Percentiles rank a stretch among this genome's conserved stretches.
phyloP scores from a whole-genome alignment of 2,329 filamentous ascomycete genomes.

The Trichoderma atrobrunneum region DNA sequence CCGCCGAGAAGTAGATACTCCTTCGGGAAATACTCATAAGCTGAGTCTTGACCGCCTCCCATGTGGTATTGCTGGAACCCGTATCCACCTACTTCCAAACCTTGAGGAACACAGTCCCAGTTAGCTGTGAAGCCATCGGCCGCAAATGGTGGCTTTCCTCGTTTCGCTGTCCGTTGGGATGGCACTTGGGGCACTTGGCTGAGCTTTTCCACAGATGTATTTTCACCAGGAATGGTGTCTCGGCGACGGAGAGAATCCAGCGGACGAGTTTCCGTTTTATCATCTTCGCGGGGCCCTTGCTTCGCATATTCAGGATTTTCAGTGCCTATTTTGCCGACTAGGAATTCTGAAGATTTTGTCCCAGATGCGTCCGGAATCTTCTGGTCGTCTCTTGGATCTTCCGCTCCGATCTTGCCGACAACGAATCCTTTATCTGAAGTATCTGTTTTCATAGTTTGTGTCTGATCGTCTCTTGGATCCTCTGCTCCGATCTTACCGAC shows the following conservation, averaged over 20 bases:
- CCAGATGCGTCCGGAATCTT: neutral
- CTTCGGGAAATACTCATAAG: constrained; percentile 70
- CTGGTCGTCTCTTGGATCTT: neutral
- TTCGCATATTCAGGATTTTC: constrained; percentile 1
- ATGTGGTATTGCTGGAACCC: constrained; percentile 53
- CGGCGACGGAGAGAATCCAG: constrained; percentile 10
- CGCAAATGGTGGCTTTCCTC: constrained; percentile 29
- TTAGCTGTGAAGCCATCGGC: constrained; percentile 36
- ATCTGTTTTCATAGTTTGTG: neutral
- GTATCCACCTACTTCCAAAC: constrained; percentile 49
- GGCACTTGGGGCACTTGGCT: neutral
- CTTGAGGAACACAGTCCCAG: constrained; percentile 58
- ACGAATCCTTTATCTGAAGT: neutral
- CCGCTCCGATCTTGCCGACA: neutral
- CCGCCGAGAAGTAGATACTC: constrained; percentile 73
- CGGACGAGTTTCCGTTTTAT: constrained; percentile 5
- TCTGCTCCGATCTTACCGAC: neutral
- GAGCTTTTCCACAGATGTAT: neutral
- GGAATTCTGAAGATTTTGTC: neutral
- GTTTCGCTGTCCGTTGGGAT: neutral
- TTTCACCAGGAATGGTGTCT: neutral
- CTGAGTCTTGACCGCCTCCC: constrained; percentile 66
- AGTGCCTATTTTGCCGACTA: neutral
- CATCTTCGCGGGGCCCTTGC: constrained; percentile 4
- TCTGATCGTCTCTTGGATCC: neutral